Evolutionary conservation across 169 alveolate genomes (phyloP), one percentile per base, ranked within the genome.

Genomic region (Cryptosporidium tyzzeri): DNA sequence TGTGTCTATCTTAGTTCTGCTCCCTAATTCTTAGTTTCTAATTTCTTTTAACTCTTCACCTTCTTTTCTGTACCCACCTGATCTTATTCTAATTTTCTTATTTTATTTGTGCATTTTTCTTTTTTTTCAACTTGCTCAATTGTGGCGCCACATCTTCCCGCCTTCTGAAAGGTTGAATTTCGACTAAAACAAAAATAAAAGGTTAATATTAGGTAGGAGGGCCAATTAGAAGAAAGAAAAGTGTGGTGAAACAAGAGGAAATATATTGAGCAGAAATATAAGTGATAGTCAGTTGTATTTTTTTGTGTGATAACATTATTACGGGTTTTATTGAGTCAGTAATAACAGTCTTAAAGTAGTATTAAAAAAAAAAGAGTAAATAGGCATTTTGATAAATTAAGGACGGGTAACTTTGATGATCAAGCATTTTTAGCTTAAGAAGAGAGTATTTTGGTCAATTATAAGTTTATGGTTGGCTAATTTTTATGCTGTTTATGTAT

Each of bases 171-270:
- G 21, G 55, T 48, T 48, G 21, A 48, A 14, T 48, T 55, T 55
- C 37, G 67, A 55, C 67, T 55, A 55, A 55, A 55, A 12, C 9
- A 7, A 55, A 55, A 55, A 12, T 12, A 55, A n/a, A 5, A 29
- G 67, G 8, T 55, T 8, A 48, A 3, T 48, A 48, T 5, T 48
- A 48, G 21, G 21, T 14, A 48, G 55, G 55, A 48, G 55, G 12
- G 21, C 21, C 55, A 48, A 14, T 48, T 48, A 48, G 12, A 48
- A 48, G 55, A 48, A 48, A 48, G 55, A 14, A 3, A 48, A 48
- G 55, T 48, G 67, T 9, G 67, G 67, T 55, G 35, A 55, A 55
- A 55, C 12, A 55, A 55, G 26, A 26, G 67, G 7, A 55, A 55
- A 55, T 21, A 55, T 23, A 55, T 55, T 16, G 35, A n/a, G 35